phyloP scores from a whole-genome alignment of 495 filamentous ascomycete species.

The Staphylotrichum longicolle region DNA sequence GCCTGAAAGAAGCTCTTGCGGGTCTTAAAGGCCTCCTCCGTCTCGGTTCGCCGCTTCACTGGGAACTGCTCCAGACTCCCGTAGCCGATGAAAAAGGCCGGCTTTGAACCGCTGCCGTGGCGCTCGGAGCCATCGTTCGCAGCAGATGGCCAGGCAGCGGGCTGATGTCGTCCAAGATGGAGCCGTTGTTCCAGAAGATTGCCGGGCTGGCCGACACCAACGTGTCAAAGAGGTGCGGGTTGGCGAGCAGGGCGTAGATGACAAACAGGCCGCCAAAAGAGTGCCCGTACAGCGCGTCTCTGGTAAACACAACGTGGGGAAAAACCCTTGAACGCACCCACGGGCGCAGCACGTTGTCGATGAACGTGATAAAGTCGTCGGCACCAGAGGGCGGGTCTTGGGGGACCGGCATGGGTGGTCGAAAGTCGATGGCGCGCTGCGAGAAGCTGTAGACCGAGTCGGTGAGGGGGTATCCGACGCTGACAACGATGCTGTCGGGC shows the following conservation, averaged over 20 bases:
- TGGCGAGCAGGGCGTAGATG: conserved; percentile 17
- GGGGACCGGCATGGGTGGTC: conserved; percentile 8
- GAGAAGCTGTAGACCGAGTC: conserved; percentile 23
- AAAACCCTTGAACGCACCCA: conserved; percentile 23
- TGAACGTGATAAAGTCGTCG: conserved; percentile 22
- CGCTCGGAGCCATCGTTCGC: too few relatives aligned
- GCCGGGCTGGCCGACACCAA: conserved; percentile 24
- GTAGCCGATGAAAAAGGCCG: background rate
- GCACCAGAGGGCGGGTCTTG: conserved; percentile 11
- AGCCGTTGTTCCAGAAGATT: conserved; percentile 12
- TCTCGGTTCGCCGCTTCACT: conserved; percentile 21
- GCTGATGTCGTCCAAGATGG: conserved; percentile 21
- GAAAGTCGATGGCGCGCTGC: conserved; percentile 24
- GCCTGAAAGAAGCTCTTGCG: conserved; percentile 13
- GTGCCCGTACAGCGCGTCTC: conserved; percentile 28
- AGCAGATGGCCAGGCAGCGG: conserved; percentile 8
- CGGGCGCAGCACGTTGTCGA: conserved; percentile 20
- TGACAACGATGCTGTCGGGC: conserved; percentile 29
- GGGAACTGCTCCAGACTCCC: conserved; percentile 27
- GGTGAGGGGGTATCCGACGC: conserved; percentile 31
- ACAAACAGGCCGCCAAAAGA: conserved; percentile 27
- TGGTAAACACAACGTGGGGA: conserved; percentile 22
- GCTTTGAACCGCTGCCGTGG: too few relatives aligned
- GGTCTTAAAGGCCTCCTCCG: conserved; percentile 21
- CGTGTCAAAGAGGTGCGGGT: conserved; percentile 25